A percentile compares a stretch with the other conserved stretches of the same genome.
These are phyloP conservation scores for Colletotrichum paranaense DNA, from an alignment of 2,329 filamentous ascomycete genomes.

Conservation along the genomic window DNA sequence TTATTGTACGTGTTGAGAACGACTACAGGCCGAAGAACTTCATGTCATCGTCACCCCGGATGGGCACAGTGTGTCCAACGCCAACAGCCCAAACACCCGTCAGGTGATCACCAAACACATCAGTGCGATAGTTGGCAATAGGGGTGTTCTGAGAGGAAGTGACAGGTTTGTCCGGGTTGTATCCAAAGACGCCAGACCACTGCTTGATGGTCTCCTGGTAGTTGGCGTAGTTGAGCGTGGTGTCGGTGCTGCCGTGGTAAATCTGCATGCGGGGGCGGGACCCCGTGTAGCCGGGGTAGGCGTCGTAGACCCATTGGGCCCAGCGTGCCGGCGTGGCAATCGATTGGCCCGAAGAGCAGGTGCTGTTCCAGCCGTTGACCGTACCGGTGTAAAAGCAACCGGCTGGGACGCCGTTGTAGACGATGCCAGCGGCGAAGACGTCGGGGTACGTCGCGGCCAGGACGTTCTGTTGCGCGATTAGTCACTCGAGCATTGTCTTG, in stretches of 20 bases:
- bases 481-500: background rate
- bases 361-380: constrained; percentile 63
- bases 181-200: constrained; percentile 63
- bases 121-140: constrained; percentile 50
- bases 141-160: constrained; percentile 47
- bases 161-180: constrained; percentile 44
- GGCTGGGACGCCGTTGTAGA: constrained; percentile 64
- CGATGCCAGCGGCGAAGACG: constrained; percentile 62
- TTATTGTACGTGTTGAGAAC: background rate
- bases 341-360: constrained; percentile 63
- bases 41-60: constrained; percentile 33
- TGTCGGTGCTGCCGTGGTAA: constrained; percentile 66
- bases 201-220: constrained; percentile 68
- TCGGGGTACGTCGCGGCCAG: constrained; percentile 66
- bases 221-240: constrained; percentile 62
- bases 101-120: constrained; percentile 50
- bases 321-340: constrained; percentile 53
- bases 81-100: constrained; percentile 41
- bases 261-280: constrained; percentile 67
- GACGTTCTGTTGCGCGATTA: constrained; percentile 46
- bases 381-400: constrained; percentile 63
- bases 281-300: constrained; percentile 63
- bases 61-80: constrained; percentile 39
- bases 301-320: constrained; percentile 53
- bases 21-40: constrained; percentile 29